phyloP scores from a whole-genome alignment of 179 eudicot species.

The Spinacia oleracea region DNA sequence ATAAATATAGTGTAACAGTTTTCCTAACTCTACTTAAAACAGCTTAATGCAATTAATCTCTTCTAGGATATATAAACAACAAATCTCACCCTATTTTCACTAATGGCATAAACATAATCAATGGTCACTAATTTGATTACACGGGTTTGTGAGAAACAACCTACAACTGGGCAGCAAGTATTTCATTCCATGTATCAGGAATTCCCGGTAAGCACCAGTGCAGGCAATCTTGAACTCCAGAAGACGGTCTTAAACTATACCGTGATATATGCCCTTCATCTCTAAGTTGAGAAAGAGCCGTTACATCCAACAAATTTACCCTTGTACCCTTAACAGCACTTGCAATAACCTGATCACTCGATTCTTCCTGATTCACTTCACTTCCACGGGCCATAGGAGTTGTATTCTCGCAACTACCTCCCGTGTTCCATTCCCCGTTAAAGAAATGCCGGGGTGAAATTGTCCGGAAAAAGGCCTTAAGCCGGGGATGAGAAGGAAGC shows the following conservation, averaged over 20 bases:
- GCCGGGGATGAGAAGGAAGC: slow-evolving; percentile 48
- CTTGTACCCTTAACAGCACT: slow-evolving; percentile 69
- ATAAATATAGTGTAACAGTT: neutral
- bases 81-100: slow-evolving; percentile 7
- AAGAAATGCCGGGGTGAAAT: slow-evolving; percentile 82
- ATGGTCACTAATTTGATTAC: slow-evolving; percentile 9
- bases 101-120: slow-evolving; percentile 8
- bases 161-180: slow-evolving; percentile 64
- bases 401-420: slow-evolving; percentile 81
- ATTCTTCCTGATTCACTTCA: slow-evolving; percentile 52
- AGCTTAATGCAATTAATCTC: slow-evolving; percentile 2
- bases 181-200: slow-evolving; percentile 89
- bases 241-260: slow-evolving; percentile 53
- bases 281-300: slow-evolving; percentile 69
- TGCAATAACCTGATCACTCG: slow-evolving; percentile 62
- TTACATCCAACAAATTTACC: slow-evolving; percentile 70
- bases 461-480: slow-evolving; percentile 67
- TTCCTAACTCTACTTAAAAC: slow-evolving; percentile 21
- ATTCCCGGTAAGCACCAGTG: slow-evolving; percentile 95
- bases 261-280: slow-evolving; percentile 84
- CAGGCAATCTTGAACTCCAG: slow-evolving; percentile 72
- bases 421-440: slow-evolving; percentile 90
- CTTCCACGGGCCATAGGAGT: slow-evolving; percentile 62
- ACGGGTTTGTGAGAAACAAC: neutral
- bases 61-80: slow-evolving; percentile 25